phyloP scores from a whole-genome alignment of 2,329 filamentous ascomycete genomes.

The Cyclaneusma minus region DNA sequence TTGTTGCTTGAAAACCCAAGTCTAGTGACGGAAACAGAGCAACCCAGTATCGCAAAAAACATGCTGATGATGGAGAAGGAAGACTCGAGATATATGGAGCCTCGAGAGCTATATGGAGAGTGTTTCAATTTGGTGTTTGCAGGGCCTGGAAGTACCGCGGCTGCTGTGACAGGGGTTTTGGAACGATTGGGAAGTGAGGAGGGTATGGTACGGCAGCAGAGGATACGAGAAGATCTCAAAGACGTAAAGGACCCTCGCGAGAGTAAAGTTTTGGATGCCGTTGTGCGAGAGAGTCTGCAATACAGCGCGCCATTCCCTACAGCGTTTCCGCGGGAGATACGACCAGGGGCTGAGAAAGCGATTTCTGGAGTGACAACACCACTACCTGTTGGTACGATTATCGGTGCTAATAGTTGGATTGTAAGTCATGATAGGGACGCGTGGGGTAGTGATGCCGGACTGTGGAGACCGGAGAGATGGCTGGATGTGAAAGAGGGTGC shows the following conservation, averaged over 20 bases:
- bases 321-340: constrained; percentile 3
- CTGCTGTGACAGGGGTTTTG: constrained; percentile 1
- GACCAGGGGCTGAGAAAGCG: too few relatives aligned
- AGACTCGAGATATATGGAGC: constrained; percentile 1
- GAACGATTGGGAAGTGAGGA: constrained; percentile 1
- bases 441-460: constrained; percentile 3
- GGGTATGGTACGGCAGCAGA: constrained; percentile 1
- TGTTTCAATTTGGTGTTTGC: constrained; percentile 4
- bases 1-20: background rate
- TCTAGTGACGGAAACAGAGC: background rate
- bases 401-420: constrained; percentile 3
- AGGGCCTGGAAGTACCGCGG: constrained; percentile 3
- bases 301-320: constrained; percentile 2
- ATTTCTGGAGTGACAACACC: constrained; percentile 1
- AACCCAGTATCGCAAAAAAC: constrained; percentile 2
- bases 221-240: background rate
- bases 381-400: constrained; percentile 3
- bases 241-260: too few relatives aligned
- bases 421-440: constrained; percentile 2
- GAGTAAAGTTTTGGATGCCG: constrained; percentile 1
- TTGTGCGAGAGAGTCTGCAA: constrained; percentile 2
- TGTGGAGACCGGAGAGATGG: too few relatives aligned
- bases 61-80: constrained; percentile 1
- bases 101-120: constrained; percentile 1
- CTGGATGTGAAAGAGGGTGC: too few relatives aligned